Base-by-base conservation (phyloP, 306 rosid genomes). In the Fagus sylvatica region DNA sequence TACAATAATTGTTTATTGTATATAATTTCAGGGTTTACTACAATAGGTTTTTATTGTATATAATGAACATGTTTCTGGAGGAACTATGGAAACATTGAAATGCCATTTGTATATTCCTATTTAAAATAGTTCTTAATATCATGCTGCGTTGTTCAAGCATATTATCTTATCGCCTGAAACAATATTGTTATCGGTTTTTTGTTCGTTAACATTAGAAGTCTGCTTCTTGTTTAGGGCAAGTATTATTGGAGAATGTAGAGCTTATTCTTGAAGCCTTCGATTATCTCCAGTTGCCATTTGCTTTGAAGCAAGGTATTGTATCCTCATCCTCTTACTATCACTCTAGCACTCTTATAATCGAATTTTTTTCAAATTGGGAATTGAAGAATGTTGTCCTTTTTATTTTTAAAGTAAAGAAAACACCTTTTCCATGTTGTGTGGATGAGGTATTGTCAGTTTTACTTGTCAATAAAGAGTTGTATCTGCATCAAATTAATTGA, bases 201-300 rank as follows among this genome's bases (percentile, higher is more conserved):
- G 36, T 57, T 75, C 59, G 69, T 75, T 82, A 74, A 76, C 78
- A 56, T 76, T 76, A 72, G 77, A 73, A 36, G 67, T 76, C 73
- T 43, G 66, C 40, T 56, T 48, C 59, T 76, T 54, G 55, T 71
- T 43, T 76, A 94, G 98, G 90, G 90, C 97, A 88, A 88, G 93
- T 94, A 16, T 86, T 92, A 43, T 77, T 94, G 88, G 98, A 94
- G 85, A 88, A 94, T 86, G 97, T 92, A 72, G 97, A 94, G 91
- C 91, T 94, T 59, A 92, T 84, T 83, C 92, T 92, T 72, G 97
- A 94, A 79, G 98, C 98, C 34, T 94, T 92, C 70, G 98, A 94
- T 84, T 92, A 94, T 88, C 95, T 94, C 70, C 95, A 85, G 82
- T 85, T 94, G 85, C 98, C 98, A 33, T 90, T 94, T 85, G 97